phyloP scores from a whole-genome alignment of 148 eudicot species.

The Chenopodium album region DNA sequence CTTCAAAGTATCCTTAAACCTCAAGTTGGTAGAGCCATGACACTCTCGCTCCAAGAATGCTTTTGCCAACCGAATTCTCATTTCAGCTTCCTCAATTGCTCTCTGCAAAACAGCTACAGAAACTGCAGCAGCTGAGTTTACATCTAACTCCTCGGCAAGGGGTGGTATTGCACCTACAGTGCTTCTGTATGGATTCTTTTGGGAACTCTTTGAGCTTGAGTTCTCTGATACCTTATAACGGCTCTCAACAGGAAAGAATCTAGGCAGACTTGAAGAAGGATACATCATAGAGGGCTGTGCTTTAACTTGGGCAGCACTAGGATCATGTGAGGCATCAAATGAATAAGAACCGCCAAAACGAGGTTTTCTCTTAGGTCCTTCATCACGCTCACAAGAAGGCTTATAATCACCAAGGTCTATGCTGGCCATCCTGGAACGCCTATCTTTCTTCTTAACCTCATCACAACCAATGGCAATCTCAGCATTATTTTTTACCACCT shows the following conservation, averaged over 20 bases:
- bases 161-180: slow-evolving; percentile 42
- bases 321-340: slow-evolving; percentile 42
- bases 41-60: slow-evolving; percentile 63
- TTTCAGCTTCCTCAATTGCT: slow-evolving; percentile 85
- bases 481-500: slow-evolving; percentile 6
- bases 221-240: slow-evolving; percentile 35
- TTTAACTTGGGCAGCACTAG: slow-evolving; percentile 36
- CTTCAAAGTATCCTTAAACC: slow-evolving; percentile 49
- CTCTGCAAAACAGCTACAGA: slow-evolving; percentile 77
- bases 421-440: slow-evolving; percentile 33
- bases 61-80: slow-evolving; percentile 72
- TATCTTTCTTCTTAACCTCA: slow-evolving; percentile 27
- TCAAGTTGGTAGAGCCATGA: slow-evolving; percentile 46
- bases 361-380: slow-evolving; percentile 31
- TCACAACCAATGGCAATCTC: slow-evolving; percentile 10
- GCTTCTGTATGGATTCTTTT: slow-evolving; percentile 34
- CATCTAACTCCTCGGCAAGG: slow-evolving; percentile 69
- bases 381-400: slow-evolving; percentile 28
- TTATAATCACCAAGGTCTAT: slow-evolving; percentile 30
- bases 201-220: slow-evolving; percentile 37
- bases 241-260: slow-evolving; percentile 32
- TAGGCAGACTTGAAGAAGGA: slow-evolving; percentile 46
- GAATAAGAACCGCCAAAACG: slow-evolving; percentile 39
- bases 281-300: slow-evolving; percentile 45
- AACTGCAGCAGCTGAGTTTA: slow-evolving; percentile 76